phyloP scores from a whole-genome alignment of 306 rosid genomes.

The Quercus cerris region DNA sequence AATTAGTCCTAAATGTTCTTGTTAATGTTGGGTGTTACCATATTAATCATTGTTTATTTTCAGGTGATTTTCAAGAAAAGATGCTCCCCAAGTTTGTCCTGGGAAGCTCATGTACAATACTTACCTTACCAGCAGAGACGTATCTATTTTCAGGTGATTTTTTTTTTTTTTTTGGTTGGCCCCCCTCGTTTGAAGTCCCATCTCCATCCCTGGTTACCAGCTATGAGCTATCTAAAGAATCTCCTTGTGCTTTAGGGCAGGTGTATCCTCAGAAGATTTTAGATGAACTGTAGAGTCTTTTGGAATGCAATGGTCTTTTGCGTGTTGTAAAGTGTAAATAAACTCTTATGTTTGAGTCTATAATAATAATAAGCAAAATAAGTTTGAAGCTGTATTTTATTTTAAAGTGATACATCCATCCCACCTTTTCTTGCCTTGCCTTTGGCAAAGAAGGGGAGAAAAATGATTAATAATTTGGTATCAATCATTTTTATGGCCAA shows the following conservation, averaged over 20 bases:
- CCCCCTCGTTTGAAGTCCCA: too few relatives aligned
- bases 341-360: conserved; percentile 5
- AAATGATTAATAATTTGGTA: conserved; percentile 1
- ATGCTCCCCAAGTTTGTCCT: conserved; percentile 28
- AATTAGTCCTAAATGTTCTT: not conserved
- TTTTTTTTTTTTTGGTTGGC: too few relatives aligned
- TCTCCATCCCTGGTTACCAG: too few relatives aligned
- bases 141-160: too few relatives aligned
- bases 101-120: conserved; percentile 26
- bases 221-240: not conserved
- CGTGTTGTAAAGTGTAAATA: conserved; percentile 24
- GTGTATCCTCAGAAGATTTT: conserved; percentile 4
- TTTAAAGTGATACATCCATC: not conserved
- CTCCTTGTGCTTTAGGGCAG: not conserved
- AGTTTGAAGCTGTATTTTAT: not conserved
- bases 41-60: conserved; percentile 10
- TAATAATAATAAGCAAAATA: conserved; percentile 7
- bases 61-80: conserved; percentile 45
- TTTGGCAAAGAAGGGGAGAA: conserved; percentile 4
- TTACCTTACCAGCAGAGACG: not conserved
- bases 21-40: not conserved
- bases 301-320: not conserved
- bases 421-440: conserved; percentile 14
- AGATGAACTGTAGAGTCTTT: not conserved
- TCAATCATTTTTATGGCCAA: conserved; percentile 13